Evolutionary conservation across 169 alveolate species (phyloP).

Genomic region (Plasmodium inui): DNA sequence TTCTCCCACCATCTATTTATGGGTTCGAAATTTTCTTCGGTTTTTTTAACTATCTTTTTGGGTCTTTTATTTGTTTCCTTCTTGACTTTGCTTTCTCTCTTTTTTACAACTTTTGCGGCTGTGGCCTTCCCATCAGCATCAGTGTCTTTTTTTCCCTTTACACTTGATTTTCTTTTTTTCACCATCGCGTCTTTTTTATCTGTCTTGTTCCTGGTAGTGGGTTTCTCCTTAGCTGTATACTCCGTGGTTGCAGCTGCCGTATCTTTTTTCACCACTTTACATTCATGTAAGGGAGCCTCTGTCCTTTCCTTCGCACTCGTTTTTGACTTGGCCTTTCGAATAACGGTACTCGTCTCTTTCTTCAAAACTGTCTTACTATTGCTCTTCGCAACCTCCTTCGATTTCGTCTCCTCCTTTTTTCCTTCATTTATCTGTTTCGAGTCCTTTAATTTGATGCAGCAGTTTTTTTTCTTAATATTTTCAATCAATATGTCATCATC

Average conservation of each 20-base stretch:
- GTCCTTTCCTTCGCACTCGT: background rate
- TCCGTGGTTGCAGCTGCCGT: background rate
- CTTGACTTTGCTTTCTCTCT: conserved; percentile 23
- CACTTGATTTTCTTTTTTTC: conserved; percentile 29
- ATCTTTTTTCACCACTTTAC: background rate
- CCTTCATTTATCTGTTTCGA: conserved; percentile 2
- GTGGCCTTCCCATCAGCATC: conserved; percentile 8
- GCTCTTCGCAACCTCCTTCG: background rate
- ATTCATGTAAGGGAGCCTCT: background rate
- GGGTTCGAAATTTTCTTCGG: conserved; percentile 88
- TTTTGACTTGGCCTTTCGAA: background rate
- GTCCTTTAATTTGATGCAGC: conserved; percentile 6
- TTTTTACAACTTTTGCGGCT: conserved; percentile 32
- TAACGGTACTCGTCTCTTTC: background rate
- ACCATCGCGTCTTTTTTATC: conserved; percentile 5
- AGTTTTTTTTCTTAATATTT: conserved; percentile 34
- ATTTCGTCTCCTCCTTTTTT: background rate
- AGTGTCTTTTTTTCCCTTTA: conserved; percentile 13
- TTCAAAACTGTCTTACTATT: background rate
- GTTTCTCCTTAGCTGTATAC: conserved; percentile 14
- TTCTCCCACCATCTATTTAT: conserved; percentile 92
- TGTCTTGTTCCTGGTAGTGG: background rate
- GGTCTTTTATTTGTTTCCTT: conserved; percentile 68
- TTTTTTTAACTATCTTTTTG: conserved; percentile 72
- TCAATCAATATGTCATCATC: conserved; percentile 73